These are phyloP conservation scores for Nakazawaea sp. DNA, from an alignment of 805 yeast species.

Conservation along the genomic window DNA sequence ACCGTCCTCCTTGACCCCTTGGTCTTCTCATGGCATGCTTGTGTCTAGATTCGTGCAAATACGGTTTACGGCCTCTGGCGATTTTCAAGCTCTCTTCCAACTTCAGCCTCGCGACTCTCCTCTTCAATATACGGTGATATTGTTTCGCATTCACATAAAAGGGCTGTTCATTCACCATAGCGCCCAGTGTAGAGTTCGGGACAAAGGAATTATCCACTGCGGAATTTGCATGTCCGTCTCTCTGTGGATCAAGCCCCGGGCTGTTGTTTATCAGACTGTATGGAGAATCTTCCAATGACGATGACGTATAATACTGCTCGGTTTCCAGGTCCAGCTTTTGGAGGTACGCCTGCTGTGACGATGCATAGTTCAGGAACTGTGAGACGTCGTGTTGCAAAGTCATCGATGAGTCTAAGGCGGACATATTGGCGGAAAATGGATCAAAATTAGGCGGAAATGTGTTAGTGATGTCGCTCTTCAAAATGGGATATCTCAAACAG, in stretches of 20 bases:
- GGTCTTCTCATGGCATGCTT: constrained; percentile 99
- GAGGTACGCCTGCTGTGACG: background rate
- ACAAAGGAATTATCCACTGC: background rate
- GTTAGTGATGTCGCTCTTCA: too few species aligned
- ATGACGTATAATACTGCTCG: constrained; percentile 8
- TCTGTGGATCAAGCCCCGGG: constrained; percentile 6
- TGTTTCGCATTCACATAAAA: constrained; percentile 97
- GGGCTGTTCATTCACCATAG: constrained; percentile 65
- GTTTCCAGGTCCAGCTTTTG: background rate
- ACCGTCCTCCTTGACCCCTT: constrained; percentile 97
- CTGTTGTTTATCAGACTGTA: constrained; percentile 5
- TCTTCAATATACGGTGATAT: constrained; percentile 86
- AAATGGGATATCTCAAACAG: too few species aligned
- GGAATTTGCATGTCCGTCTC: constrained; percentile 4
- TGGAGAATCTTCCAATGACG: constrained; percentile 8
- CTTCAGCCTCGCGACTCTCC: constrained; percentile 90
- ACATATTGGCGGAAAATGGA: too few species aligned
- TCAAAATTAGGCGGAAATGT: too few species aligned
- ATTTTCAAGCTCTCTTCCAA: constrained; percentile 84
- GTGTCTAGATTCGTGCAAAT: constrained; percentile 93
- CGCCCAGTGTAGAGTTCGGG: constrained; percentile 8
- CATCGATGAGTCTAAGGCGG: constrained; percentile 8
- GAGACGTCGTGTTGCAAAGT: constrained; percentile 10
- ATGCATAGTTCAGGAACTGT: constrained; percentile 3
- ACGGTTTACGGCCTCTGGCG: constrained; percentile 87